Percentiles rank a stretch among this genome's conserved stretches.
Conservation (phyloP, 108 stramenopile species). For the Conticribra guillardii region DNA sequence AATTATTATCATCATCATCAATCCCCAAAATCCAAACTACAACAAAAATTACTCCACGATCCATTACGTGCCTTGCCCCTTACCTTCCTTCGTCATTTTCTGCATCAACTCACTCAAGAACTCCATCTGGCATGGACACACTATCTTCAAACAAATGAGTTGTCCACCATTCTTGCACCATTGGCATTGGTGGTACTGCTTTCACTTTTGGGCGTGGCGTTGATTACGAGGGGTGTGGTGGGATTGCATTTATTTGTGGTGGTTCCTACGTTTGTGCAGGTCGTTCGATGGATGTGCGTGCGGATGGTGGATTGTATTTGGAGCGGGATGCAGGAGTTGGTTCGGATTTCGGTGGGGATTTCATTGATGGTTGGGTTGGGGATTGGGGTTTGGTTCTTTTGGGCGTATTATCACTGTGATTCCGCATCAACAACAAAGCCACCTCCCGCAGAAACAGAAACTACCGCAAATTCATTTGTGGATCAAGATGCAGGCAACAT, state of each 20-base stretch:
- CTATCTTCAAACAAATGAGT: constrained; percentile 6
- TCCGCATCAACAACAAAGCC: too few species aligned
- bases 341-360: background rate
- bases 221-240: background rate
- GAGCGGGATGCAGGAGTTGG: background rate
- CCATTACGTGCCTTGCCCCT: constrained; percentile 30
- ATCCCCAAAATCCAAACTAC: constrained; percentile 20
- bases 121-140: constrained; percentile 8
- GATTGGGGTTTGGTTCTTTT: background rate
- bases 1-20: background rate
- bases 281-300: background rate
- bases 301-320: background rate
- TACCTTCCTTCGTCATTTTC: constrained; percentile 30
- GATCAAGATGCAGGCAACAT: background rate
- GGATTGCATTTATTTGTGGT: background rate
- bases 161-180: constrained; percentile 4
- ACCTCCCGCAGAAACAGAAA: background rate
- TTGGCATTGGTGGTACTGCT: constrained; percentile 17
- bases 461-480: background rate
- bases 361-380: background rate
- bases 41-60: constrained; percentile 27
- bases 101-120: constrained; percentile 9
- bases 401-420: too few species aligned
- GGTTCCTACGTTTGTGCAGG: background rate
- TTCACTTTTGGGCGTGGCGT: background rate